Conservation (phyloP, 2,329 filamentous ascomycete genomes). For the Phaeomoniella chlamydospora region DNA sequence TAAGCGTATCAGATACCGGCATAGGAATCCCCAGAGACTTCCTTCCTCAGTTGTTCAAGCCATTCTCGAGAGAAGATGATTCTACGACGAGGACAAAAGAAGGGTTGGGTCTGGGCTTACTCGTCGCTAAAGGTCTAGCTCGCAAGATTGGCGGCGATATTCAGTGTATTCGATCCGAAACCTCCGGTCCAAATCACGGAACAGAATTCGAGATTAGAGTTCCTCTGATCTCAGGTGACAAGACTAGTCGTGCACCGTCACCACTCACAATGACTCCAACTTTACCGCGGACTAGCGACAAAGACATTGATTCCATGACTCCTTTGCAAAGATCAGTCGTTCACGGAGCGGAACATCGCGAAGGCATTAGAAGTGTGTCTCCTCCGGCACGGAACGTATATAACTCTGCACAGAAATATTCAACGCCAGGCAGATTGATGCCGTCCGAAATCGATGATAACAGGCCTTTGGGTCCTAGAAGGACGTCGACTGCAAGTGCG, state of each 20-base stretch:
- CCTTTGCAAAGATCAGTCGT: conserved; percentile 11
- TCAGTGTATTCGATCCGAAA: conserved; percentile 47
- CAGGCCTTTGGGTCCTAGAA: conserved; percentile 15
- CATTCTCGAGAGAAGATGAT: conserved; percentile 54
- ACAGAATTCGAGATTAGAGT: conserved; percentile 56
- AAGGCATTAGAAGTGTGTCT: conserved; percentile 12
- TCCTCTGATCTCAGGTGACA: conserved; percentile 38
- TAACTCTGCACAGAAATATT: conserved; percentile 5
- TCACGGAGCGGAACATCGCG: conserved; percentile 9
- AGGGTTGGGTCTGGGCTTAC: conserved; percentile 52
- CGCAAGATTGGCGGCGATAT: conserved; percentile 56
- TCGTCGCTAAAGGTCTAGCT: conserved; percentile 59
- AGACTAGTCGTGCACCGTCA: conserved; percentile 32
- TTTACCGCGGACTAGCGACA: background rate
- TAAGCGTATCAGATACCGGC: conserved; percentile 52
- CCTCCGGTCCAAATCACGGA: conserved; percentile 44
- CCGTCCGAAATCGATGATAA: conserved; percentile 5
- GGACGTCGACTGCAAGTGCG: conserved; percentile 15
- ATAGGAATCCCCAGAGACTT: conserved; percentile 55
- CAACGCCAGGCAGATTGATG: conserved; percentile 10
- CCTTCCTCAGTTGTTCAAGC: conserved; percentile 51
- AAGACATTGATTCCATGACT: background rate
- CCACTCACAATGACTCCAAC: conserved; percentile 14
- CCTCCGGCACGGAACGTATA: conserved; percentile 1
- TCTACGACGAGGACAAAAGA: conserved; percentile 54